Percentiles rank a stretch among this genome's conserved stretches.
Evolutionary conservation across 495 filamentous ascomycete genomes (phyloP).

Genomic region (Aspergillus sparsus): DNA sequence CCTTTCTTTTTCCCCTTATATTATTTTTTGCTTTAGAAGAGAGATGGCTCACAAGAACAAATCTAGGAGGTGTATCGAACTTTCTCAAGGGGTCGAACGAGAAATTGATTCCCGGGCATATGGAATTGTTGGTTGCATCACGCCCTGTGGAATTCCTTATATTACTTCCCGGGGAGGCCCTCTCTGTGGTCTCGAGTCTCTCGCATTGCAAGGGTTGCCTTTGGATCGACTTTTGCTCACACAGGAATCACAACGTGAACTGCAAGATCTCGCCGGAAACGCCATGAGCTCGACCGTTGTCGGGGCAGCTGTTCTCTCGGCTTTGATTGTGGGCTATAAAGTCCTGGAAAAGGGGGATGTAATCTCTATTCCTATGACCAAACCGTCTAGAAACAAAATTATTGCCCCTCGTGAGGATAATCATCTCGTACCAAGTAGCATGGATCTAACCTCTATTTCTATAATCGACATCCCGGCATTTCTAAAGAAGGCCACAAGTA

Average conservation of each 20-base stretch:
- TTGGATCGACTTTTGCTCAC: conserved; percentile 62
- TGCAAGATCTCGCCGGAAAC: conserved; percentile 78
- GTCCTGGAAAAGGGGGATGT: conserved; percentile 31
- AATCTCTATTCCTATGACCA: conserved; percentile 1
- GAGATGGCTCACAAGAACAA: conserved; percentile 1
- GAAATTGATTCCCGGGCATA: conserved; percentile 46
- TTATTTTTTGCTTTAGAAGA: not conserved
- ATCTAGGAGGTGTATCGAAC: conserved; percentile 57
- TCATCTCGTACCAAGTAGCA: conserved; percentile 15
- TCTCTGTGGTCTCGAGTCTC: conserved; percentile 64
- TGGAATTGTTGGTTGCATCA: conserved; percentile 70
- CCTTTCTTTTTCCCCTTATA: not conserved
- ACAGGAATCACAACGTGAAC: conserved; percentile 61
- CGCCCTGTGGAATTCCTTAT: conserved; percentile 65
- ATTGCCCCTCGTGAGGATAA: conserved; percentile 9
- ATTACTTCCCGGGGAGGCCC: conserved; percentile 63
- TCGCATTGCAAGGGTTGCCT: conserved; percentile 73
- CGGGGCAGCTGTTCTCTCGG: conserved; percentile 59
- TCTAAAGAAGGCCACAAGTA: conserved; percentile 32
- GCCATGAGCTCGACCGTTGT: conserved; percentile 81
- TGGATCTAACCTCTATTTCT: conserved; percentile 7
- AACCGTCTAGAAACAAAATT: conserved; percentile 13
- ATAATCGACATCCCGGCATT: conserved; percentile 16
- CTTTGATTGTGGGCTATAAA: conserved; percentile 48
- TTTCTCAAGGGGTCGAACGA: conserved; percentile 77